A percentile compares a stretch with the other conserved stretches of the same genome.
Conservation (phyloP, 1,284 basidiomycete species). For the Heliocybe sulcata region DNA sequence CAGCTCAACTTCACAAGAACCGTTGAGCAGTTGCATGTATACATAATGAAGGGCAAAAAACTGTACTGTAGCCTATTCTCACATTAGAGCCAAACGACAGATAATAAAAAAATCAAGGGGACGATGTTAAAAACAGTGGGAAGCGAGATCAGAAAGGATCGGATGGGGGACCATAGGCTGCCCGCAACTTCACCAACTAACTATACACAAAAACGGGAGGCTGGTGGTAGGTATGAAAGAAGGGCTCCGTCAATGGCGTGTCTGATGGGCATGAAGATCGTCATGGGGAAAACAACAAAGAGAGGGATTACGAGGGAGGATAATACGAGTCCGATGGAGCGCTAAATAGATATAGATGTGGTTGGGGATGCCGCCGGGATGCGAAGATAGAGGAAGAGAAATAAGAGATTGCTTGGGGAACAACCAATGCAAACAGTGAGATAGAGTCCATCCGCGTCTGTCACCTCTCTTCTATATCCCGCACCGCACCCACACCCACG, state of each 20-base stretch:
- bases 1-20: too few species aligned
- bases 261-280: background rate
- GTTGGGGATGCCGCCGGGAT: background rate
- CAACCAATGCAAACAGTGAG: background rate
- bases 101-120: background rate
- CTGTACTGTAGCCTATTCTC: constrained; percentile 3
- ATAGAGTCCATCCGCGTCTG: background rate
- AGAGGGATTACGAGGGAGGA: constrained; percentile 1
- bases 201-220: constrained; percentile 1
- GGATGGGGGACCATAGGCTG: background rate
- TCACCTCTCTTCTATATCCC: background rate
- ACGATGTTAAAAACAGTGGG: background rate
- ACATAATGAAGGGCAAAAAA: background rate
- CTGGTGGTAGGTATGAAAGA: background rate
- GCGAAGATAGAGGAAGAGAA: background rate
- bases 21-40: background rate
- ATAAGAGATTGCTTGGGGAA: background rate
- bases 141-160: constrained; percentile 1
- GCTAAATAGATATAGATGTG: background rate
- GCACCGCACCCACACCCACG: background rate
- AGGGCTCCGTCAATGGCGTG: background rate
- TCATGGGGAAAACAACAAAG: background rate
- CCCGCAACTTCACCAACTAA: constrained; percentile 2
- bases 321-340: constrained; percentile 1
- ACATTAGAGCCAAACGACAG: background rate